These are phyloP conservation scores for Buddleja alternifolia DNA, from an alignment of 257 asterid genomes.

Conservation along the genomic window DNA sequence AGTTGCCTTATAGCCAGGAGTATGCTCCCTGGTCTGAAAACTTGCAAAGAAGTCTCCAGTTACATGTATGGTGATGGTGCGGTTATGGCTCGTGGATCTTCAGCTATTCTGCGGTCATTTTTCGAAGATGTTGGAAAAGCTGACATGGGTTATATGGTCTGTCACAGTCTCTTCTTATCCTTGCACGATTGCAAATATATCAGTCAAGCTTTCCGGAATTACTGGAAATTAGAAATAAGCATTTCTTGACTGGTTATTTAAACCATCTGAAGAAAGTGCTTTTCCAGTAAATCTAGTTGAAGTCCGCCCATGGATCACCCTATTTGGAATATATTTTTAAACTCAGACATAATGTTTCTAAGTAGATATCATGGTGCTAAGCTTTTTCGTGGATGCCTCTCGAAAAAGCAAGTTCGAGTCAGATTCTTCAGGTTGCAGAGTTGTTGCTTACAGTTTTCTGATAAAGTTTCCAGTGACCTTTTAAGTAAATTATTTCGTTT, in stretches of 20 bases:
- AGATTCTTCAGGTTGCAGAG: too few relatives aligned
- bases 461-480: too few relatives aligned
- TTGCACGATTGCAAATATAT: slow-evolving; percentile 16
- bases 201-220: background rate
- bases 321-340: too few relatives aligned
- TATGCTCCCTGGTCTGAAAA: slow-evolving; percentile 85
- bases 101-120: slow-evolving; percentile 44
- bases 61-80: slow-evolving; percentile 77
- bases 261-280: too few relatives aligned
- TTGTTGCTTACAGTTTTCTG: too few relatives aligned
- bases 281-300: too few relatives aligned
- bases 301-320: too few relatives aligned
- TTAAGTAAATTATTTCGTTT: too few relatives aligned
- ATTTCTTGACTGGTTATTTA: background rate
- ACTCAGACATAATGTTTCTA: too few relatives aligned
- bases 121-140: slow-evolving; percentile 58
- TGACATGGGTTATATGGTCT: slow-evolving; percentile 63
- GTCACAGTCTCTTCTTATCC: slow-evolving; percentile 36
- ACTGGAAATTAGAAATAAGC: background rate
- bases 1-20: slow-evolving; percentile 95
- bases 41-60: slow-evolving; percentile 79
- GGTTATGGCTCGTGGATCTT: slow-evolving; percentile 51
- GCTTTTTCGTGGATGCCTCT: too few relatives aligned
- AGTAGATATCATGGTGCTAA: too few relatives aligned
- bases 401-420: too few relatives aligned